These are phyloP conservation scores for Salix udensis DNA, from an alignment of 345 rosid species.

Conservation along the genomic window DNA sequence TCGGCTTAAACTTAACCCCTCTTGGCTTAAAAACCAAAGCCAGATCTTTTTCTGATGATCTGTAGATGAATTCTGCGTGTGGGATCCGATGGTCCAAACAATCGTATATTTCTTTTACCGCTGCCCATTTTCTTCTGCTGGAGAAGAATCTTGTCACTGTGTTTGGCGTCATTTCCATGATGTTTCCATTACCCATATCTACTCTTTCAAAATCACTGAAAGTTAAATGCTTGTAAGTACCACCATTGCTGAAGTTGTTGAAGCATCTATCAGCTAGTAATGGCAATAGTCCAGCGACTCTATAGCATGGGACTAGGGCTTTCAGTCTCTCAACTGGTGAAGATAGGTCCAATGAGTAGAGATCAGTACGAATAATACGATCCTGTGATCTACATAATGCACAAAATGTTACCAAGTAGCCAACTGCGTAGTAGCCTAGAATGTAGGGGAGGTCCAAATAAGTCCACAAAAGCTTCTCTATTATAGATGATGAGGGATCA, in stretches of 20 bases:
- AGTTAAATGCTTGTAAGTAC: constrained; percentile 26
- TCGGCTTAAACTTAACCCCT: constrained; percentile 60
- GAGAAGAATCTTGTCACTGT: constrained; percentile 56
- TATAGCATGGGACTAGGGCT: constrained; percentile 78
- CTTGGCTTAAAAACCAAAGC: constrained; percentile 72
- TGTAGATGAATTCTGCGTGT: constrained; percentile 58
- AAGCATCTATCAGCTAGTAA: constrained; percentile 65
- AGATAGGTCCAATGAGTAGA: constrained; percentile 61
- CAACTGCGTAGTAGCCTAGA: constrained; percentile 80
- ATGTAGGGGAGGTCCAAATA: constrained; percentile 80
- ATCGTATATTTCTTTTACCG: constrained; percentile 75
- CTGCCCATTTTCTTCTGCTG: constrained; percentile 57
- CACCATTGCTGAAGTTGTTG: constrained; percentile 24
- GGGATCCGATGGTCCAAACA: constrained; percentile 76
- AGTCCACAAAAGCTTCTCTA: constrained; percentile 80
- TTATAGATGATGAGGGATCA: constrained; percentile 62
- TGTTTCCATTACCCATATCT: constrained; percentile 39
- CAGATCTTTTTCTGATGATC: constrained; percentile 53
- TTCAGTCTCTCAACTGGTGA: constrained; percentile 60
- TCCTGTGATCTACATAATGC: constrained; percentile 67
- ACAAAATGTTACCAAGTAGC: constrained; percentile 70
- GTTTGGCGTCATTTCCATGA: constrained; percentile 69
- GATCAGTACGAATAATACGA: constrained; percentile 62
- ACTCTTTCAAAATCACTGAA: constrained; percentile 79
- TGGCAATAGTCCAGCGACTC: constrained; percentile 69